Conservation (phyloP, 805 yeast species). For the Candida easanensis region DNA sequence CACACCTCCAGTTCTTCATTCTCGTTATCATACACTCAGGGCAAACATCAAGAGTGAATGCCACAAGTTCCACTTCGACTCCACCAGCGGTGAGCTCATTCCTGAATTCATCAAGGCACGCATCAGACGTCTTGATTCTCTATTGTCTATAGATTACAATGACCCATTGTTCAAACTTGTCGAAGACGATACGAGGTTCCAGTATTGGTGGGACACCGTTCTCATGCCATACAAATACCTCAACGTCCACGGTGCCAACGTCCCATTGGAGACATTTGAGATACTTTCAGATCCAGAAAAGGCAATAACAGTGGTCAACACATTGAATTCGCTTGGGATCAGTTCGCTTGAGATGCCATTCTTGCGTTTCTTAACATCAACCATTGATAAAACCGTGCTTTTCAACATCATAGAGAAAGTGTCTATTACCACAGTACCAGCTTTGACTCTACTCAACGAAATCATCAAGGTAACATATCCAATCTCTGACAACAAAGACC, state of each 20-base stretch:
- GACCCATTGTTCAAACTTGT: slow-evolving; percentile 24
- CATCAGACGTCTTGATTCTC: slow-evolving; percentile 5
- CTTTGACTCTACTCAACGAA: slow-evolving; percentile 6
- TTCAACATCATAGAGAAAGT: background rate
- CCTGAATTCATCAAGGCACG: slow-evolving; percentile 14
- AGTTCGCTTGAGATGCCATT: background rate
- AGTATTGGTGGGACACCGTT: slow-evolving; percentile 28
- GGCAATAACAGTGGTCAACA: slow-evolving; percentile 2
- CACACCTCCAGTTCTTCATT: slow-evolving; percentile 3
- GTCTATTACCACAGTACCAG: background rate
- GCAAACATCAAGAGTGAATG: slow-evolving; percentile 1
- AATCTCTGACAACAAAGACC: slow-evolving; percentile 1
- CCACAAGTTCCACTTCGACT: slow-evolving; percentile 3
- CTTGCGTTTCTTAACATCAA: slow-evolving; percentile 1
- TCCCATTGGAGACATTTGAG: slow-evolving; percentile 2
- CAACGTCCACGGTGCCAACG: slow-evolving; percentile 1
- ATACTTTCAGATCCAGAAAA: slow-evolving; percentile 1
- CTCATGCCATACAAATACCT: slow-evolving; percentile 30
- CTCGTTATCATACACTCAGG: slow-evolving; percentile 3
- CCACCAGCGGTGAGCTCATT: background rate
- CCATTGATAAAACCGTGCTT: background rate
- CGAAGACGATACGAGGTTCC: slow-evolving; percentile 3
- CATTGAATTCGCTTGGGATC: background rate
- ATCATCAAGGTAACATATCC: slow-evolving; percentile 1
- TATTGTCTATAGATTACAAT: slow-evolving; percentile 10